Base-by-base conservation (phyloP, 1,139 yeast species). In the Zygosaccharomyces pseudobailii region DNA sequence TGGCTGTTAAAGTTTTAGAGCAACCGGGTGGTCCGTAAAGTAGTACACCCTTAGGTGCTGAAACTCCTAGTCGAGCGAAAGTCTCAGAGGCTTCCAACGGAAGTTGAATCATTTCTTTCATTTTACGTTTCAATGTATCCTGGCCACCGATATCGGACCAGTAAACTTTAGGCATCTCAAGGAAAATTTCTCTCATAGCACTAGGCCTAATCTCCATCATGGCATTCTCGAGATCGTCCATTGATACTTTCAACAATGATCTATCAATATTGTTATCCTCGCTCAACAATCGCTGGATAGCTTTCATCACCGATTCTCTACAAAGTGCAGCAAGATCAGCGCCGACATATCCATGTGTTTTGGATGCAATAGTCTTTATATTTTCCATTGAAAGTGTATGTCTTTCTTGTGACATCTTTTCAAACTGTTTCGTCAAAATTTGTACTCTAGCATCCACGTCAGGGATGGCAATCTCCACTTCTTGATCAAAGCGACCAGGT, bases 141-240 rank as follows among this genome's bases (percentile, higher is more conserved):
- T 92, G 97, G 0, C 99, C 99, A 19, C 98, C 98, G 56, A 92
- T 90, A 67, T 94, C 98, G 10, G 80, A 71, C 98, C 98, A 92
- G 54, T 79, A 76, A 0, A 90, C 95, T 61, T 88, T 87, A 3
- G 98, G 97, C 77, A 90, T 87, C 60, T 92, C 99, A 46, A 92
- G 71, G 51, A 89, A 83, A 47, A 90, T 87, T 62, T 94, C 98
- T 50, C 96, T 77, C 98, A 94, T 92, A 2, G 97, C 98, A 50
- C 95, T 86, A 1, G 98, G 98, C 43, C 95, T 75, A 6, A 92
- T 80, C 28, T 87, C 94, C 0, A 82, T 70, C 61, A 89, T 67
- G 0, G 97, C 92, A 21, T 68, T 68, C 39, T 79, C 78, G 23
- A 90, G 71, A 60, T 90, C 96, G 1, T 64, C 69, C 7, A 71